These are phyloP conservation scores for Monosporascus sp. DNA, from an alignment of 2,329 filamentous ascomycete species.

Conservation along the genomic window DNA sequence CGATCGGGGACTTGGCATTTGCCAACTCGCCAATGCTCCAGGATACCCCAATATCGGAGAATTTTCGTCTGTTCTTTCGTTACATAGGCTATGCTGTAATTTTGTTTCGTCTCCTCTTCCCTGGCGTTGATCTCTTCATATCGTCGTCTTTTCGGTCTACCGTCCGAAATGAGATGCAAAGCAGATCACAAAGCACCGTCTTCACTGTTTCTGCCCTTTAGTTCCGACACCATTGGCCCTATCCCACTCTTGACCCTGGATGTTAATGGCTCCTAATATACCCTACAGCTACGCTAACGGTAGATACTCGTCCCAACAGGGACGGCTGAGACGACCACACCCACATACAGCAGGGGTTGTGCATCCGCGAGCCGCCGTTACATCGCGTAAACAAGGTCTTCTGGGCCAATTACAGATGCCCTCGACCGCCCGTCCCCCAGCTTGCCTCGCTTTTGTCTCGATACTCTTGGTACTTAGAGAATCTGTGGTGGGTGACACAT, in stretches of 20 bases:
- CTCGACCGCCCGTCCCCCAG: not conserved
- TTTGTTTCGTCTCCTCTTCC: not conserved
- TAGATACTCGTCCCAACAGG: conserved; percentile 8
- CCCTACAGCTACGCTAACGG: conserved; percentile 3
- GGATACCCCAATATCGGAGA: not conserved
- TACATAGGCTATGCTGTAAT: not conserved
- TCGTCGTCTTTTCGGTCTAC: not conserved
- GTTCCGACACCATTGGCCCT: not conserved
- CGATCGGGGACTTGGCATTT: not conserved
- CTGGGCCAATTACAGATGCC: not conserved
- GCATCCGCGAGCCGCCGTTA: conserved; percentile 21
- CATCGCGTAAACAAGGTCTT: conserved; percentile 8
- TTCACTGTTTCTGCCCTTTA: not conserved
- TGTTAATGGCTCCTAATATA: conserved; percentile 5
- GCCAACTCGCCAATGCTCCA: not conserved
- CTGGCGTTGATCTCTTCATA: not conserved
- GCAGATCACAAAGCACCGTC: not conserved
- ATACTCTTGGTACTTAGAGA: not conserved
- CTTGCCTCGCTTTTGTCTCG: not conserved
- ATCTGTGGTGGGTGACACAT: not conserved
- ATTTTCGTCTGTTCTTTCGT: not conserved
- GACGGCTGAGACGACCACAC: conserved; percentile 15
- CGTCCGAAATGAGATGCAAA: not conserved
- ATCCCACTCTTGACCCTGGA: not conserved
- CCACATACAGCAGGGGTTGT: conserved; percentile 15